A percentile compares a stretch with the other conserved stretches of the same genome.
Evolutionary conservation across 805 yeast genomes (phyloP).

Genomic region (Cyberlindnera xishuangbannaensis): DNA sequence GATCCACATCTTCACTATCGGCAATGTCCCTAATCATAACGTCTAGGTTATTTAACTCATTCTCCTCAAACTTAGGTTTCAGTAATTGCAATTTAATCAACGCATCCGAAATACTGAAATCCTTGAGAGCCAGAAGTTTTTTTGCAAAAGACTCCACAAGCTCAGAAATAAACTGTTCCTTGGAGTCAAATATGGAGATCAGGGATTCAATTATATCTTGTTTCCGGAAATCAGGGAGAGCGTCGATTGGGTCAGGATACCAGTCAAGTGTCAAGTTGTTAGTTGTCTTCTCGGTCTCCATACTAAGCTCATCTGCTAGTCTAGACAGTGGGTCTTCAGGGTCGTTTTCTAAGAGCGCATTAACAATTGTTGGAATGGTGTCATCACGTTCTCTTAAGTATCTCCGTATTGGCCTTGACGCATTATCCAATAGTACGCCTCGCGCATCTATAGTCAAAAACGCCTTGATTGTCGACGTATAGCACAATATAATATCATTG

Average conservation of each 20-base stretch:
- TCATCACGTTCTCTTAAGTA: conserved; percentile 72
- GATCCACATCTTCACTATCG: conserved; percentile 46
- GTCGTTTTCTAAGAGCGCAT: conserved; percentile 53
- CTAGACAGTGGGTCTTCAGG: conserved; percentile 36
- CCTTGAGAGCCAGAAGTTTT: conserved; percentile 35
- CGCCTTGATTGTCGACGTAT: conserved; percentile 64
- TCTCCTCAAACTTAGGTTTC: conserved; percentile 59
- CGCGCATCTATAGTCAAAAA: conserved; percentile 78
- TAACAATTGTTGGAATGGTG: conserved; percentile 60
- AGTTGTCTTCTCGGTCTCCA: conserved; percentile 16
- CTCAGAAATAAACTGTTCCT: conserved; percentile 59
- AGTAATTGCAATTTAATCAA: conserved; percentile 43
- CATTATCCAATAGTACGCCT: conserved; percentile 76
- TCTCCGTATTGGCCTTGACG: conserved; percentile 67
- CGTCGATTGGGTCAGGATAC: conserved; percentile 87
- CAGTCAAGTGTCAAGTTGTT: conserved; percentile 39
- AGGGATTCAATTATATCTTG: conserved; percentile 68
- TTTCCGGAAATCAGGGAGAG: conserved; percentile 75
- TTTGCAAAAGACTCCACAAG: conserved; percentile 56
- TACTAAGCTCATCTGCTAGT: conserved; percentile 46
- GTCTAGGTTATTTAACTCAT: conserved; percentile 63
- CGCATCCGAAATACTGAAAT: conserved; percentile 36
- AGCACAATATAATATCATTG: conserved; percentile 58
- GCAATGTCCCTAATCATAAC: conserved; percentile 77
- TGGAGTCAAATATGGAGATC: conserved; percentile 65